A percentile compares a stretch with the other conserved stretches of the same genome.
These are phyloP conservation scores for Trichoderma koningiopsis DNA, from an alignment of 2,329 filamentous ascomycete species.

Conservation along the genomic window DNA sequence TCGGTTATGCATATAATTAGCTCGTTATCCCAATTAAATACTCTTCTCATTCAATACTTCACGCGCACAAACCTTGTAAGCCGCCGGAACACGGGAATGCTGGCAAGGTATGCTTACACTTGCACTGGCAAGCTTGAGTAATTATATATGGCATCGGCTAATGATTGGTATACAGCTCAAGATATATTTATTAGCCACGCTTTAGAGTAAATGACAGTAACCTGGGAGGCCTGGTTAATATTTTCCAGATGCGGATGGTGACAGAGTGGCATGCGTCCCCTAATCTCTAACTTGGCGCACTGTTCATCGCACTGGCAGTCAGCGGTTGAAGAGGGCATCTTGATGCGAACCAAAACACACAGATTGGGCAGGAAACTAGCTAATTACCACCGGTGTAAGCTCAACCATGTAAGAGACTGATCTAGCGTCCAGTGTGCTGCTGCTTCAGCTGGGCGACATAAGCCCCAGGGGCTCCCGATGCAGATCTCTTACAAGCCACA, in stretches of 20 bases:
- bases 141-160: not conserved
- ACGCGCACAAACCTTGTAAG: not conserved
- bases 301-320: not conserved
- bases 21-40: not conserved
- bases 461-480: not conserved
- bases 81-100: not conserved
- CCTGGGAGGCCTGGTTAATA: too few species aligned
- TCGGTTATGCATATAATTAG: not conserved
- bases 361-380: not conserved
- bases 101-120: not conserved
- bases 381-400: not conserved
- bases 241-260: too few species aligned
- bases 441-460: not conserved
- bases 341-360: not conserved
- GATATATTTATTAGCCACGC: not conserved
- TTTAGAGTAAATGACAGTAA: too few species aligned
- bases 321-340: not conserved
- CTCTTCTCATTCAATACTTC: not conserved
- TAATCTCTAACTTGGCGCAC: not conserved
- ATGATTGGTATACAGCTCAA: not conserved
- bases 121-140: not conserved
- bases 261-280: not conserved
- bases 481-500: not conserved
- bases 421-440: not conserved
- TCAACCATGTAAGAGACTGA: not conserved